Conservation (phyloP, 2,329 filamentous ascomycete species). For the Fusarium subtropicale region DNA sequence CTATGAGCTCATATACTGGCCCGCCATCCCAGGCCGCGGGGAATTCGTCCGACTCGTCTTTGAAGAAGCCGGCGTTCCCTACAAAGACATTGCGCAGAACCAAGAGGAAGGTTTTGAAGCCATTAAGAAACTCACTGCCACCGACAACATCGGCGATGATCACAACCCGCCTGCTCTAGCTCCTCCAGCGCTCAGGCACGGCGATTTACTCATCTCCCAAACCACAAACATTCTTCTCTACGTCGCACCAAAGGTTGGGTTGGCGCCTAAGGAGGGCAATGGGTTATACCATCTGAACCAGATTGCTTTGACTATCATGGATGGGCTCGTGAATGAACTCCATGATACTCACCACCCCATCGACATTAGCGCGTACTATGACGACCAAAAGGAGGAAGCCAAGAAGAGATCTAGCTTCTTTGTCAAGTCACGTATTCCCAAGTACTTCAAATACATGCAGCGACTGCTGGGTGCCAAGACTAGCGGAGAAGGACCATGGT, state of each 20-base stretch:
- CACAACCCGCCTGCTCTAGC: conserved; percentile 74
- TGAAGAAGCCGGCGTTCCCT: conserved; percentile 73
- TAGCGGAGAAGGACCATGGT: conserved; percentile 69
- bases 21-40: conserved; percentile 76
- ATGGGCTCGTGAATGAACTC: conserved; percentile 75
- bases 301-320: conserved; percentile 75
- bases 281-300: conserved; percentile 70
- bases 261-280: conserved; percentile 59
- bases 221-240: conserved; percentile 80
- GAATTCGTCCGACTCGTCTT: conserved; percentile 79
- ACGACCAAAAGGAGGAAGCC: conserved; percentile 79
- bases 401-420: conserved; percentile 69
- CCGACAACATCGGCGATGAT: conserved; percentile 60
- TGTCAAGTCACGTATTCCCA: conserved; percentile 72
- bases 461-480: conserved; percentile 68
- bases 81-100: conserved; percentile 65
- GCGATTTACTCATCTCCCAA: conserved; percentile 72
- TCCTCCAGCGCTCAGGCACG: conserved; percentile 74
- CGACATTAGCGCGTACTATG: conserved; percentile 70
- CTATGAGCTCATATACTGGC: conserved; percentile 79
- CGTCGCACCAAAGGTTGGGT: conserved; percentile 69
- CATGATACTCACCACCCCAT: conserved; percentile 84
- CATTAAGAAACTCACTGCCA: conserved; percentile 62
- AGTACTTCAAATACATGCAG: conserved; percentile 79
- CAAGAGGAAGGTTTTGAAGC: conserved; percentile 61